phyloP scores from a whole-genome alignment of 2,329 filamentous ascomycete genomes.

The Ascomycota sp. region DNA sequence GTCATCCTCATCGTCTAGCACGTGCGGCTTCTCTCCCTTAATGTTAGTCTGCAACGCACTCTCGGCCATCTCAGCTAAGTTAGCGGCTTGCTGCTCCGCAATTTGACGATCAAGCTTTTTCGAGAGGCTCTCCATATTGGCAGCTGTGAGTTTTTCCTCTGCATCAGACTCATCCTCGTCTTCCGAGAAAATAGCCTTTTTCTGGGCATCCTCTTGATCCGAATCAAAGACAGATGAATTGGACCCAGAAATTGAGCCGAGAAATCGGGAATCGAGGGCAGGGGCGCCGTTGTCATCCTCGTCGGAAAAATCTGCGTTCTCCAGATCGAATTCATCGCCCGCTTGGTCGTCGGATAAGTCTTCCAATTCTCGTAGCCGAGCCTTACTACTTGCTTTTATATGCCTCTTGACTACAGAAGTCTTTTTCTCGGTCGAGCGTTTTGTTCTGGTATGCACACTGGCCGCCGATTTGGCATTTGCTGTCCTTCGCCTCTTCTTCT shows the following conservation, averaged over 20 bases:
- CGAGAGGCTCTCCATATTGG: slow-evolving; percentile 86
- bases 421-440: slow-evolving; percentile 11
- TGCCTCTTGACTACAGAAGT: slow-evolving; percentile 8
- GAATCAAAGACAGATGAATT: slow-evolving; percentile 50
- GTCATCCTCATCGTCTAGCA: slow-evolving; percentile 45
- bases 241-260: slow-evolving; percentile 31
- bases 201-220: slow-evolving; percentile 33
- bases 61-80: slow-evolving; percentile 70
- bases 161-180: slow-evolving; percentile 78
- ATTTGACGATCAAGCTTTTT: slow-evolving; percentile 61
- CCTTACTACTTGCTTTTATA: slow-evolving; percentile 12
- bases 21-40: slow-evolving; percentile 48
- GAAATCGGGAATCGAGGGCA: slow-evolving; percentile 36
- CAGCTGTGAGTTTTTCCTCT: slow-evolving; percentile 79
- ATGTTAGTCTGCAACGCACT: slow-evolving; percentile 87
- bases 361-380: slow-evolving; percentile 19
- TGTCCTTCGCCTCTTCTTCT: slow-evolving; percentile 5
- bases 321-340: slow-evolving; percentile 21
- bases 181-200: slow-evolving; percentile 69
- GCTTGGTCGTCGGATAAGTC: slow-evolving; percentile 24
- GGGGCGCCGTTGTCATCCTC: slow-evolving; percentile 11
- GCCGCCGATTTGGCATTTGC: slow-evolving; percentile 4
- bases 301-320: slow-evolving; percentile 17
- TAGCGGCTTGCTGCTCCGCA: slow-evolving; percentile 62
- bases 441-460: slow-evolving; percentile 13